phyloP scores from a whole-genome alignment of 352 stramenopile species.

The Phytophthora ohioensis region DNA sequence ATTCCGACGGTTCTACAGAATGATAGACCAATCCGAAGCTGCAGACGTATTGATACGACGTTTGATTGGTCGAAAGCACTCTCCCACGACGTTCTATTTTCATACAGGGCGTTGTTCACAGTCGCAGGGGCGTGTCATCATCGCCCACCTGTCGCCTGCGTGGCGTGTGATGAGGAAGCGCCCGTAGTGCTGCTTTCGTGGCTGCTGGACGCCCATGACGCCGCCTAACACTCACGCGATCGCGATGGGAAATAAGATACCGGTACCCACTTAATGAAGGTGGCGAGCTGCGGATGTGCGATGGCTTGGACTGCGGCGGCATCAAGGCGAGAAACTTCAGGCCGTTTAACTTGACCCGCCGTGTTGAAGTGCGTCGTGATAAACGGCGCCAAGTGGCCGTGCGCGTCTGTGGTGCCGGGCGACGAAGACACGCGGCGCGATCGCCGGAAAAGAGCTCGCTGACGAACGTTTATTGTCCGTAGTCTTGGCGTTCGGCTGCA shows the following conservation, averaged over 20 bases:
- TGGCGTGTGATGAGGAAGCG: conserved; percentile 4
- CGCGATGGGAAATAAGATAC: neutral
- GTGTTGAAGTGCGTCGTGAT: conserved; percentile 7
- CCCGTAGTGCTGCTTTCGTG: conserved; percentile 8
- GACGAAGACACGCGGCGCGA: conserved; percentile 33
- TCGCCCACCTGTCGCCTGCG: conserved; percentile 13
- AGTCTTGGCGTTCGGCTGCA: no score
- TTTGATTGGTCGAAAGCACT: conserved; percentile 19
- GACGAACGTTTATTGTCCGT: neutral
- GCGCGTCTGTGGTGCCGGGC: conserved; percentile 20
- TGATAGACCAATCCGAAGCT: conserved; percentile 5
- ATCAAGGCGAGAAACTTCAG: neutral
- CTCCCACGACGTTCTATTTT: conserved; percentile 19
- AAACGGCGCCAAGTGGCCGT: conserved; percentile 16
- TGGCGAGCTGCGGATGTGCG: neutral
- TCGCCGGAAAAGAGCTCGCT: neutral
- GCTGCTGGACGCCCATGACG: conserved; percentile 6
- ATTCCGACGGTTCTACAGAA: conserved; percentile 10
- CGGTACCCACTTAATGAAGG: neutral
- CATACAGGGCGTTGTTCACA: neutral
- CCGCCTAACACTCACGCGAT: conserved; percentile 16
- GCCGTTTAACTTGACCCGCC: conserved; percentile 2
- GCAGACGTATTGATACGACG: neutral
- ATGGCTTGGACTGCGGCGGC: neutral
- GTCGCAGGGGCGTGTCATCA: conserved; percentile 30